phyloP scores from a whole-genome alignment of 768 basidiomycete species.

The Mycena chlorophos region DNA sequence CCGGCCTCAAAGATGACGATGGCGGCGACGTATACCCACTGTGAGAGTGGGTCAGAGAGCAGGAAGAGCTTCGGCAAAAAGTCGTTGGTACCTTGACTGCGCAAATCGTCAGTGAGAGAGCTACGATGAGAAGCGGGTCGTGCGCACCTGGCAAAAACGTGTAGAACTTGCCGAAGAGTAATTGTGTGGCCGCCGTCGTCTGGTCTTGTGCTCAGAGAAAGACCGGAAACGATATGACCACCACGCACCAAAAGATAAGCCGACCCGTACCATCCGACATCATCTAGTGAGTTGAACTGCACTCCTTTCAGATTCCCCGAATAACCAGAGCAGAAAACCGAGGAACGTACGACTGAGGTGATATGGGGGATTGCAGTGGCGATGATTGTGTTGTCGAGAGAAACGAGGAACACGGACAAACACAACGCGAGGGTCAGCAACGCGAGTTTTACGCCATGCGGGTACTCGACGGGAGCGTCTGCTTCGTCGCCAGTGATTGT shows the following conservation, averaged over 20 bases:
- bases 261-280: conserved; percentile 16
- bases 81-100: not conserved
- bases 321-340: conserved; percentile 1
- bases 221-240: not conserved
- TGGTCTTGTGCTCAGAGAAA: not conserved
- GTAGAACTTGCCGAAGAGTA: conserved; percentile 10
- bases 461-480: not conserved
- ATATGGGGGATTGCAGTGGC: conserved; percentile 30
- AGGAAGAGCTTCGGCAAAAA: not conserved
- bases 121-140: too few species aligned
- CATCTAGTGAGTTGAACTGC: conserved; percentile 28
- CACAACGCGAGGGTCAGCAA: conserved; percentile 5
- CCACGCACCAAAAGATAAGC: conserved; percentile 20
- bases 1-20: conserved; percentile 45
- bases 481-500: not conserved
- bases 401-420: conserved; percentile 9
- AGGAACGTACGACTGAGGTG: conserved; percentile 18
- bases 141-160: conserved; percentile 2
- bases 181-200: conserved; percentile 21
- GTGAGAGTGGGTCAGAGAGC: not conserved
- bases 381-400: conserved; percentile 10
- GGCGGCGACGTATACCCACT: conserved; percentile 20
- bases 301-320: not conserved
- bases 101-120: too few species aligned
- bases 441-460: not conserved